Conservation (phyloP, 257 asterid genomes). For the Solanum neorickii region DNA sequence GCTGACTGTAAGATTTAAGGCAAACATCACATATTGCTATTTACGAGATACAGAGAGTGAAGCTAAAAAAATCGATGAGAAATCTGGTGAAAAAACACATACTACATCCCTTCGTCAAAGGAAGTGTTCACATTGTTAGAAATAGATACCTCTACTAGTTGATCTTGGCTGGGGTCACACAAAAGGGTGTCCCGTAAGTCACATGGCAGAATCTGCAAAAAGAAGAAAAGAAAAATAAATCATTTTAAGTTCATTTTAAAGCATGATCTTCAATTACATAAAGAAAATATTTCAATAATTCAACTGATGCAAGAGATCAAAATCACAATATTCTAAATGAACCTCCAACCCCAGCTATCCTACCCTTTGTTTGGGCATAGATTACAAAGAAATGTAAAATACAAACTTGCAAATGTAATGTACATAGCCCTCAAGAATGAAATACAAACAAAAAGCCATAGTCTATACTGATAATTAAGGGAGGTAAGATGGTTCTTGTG, state of each 20-base stretch:
- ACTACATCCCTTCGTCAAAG: background rate
- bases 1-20: background rate
- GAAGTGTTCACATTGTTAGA: background rate
- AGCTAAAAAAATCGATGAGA: background rate
- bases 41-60: background rate
- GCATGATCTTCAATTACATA: background rate
- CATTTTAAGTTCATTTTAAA: background rate
- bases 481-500: background rate
- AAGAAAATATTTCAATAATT: background rate
- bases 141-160: constrained; percentile 45
- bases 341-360: background rate
- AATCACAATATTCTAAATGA: background rate
- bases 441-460: background rate
- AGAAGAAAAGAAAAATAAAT: background rate
- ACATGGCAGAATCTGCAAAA: constrained; percentile 50
- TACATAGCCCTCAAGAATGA: background rate
- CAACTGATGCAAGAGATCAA: background rate
- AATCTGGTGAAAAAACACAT: background rate
- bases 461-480: background rate
- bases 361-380: background rate
- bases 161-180: constrained; percentile 26
- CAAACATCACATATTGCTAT: background rate
- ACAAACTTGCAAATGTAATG: background rate
- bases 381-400: background rate
- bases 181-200: constrained; percentile 44